Conservation (phyloP, 2,329 filamentous ascomycete species). For the Alternaria rosae region DNA sequence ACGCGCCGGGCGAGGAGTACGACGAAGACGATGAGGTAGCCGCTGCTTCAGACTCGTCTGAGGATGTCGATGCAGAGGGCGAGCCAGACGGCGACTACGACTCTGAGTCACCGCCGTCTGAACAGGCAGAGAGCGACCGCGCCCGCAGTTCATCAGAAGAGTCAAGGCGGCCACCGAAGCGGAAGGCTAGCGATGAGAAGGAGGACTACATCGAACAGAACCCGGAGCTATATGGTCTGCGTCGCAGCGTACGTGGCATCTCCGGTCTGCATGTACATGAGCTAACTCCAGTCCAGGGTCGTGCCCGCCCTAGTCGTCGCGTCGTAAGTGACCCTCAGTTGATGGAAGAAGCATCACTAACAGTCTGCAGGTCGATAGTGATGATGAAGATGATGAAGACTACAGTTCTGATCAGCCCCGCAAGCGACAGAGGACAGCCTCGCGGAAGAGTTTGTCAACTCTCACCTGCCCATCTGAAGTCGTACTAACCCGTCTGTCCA, state of each 20-base stretch:
- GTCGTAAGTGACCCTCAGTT: slow-evolving; percentile 57
- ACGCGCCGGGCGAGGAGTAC: slow-evolving; percentile 51
- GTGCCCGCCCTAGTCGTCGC: slow-evolving; percentile 68
- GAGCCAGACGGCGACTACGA: slow-evolving; percentile 75
- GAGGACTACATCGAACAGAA: slow-evolving; percentile 90
- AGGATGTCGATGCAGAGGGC: slow-evolving; percentile 59
- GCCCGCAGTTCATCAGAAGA: slow-evolving; percentile 73
- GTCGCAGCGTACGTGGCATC: slow-evolving; percentile 77
- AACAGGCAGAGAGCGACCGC: slow-evolving; percentile 57
- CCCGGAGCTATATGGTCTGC: slow-evolving; percentile 91
- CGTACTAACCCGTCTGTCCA: slow-evolving; percentile 60
- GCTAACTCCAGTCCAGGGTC: slow-evolving; percentile 58
- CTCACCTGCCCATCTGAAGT: slow-evolving; percentile 18
- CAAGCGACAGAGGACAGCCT: slow-evolving; percentile 73
- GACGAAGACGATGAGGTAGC: slow-evolving; percentile 55
- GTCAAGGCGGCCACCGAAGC: slow-evolving; percentile 72
- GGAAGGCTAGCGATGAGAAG: slow-evolving; percentile 70
- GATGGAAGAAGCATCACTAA: slow-evolving; percentile 27
- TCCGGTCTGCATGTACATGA: slow-evolving; percentile 9
- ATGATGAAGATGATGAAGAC: slow-evolving; percentile 71
- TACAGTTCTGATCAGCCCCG: slow-evolving; percentile 65
- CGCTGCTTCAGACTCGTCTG: slow-evolving; percentile 56
- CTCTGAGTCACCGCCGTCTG: slow-evolving; percentile 64
- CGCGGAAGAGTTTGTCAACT: slow-evolving; percentile 65
- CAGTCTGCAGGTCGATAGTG: slow-evolving; percentile 63